Percentiles rank a stretch among this genome's conserved stretches.
These are phyloP conservation scores for Blepharisma japonicum DNA, from an alignment of 73 alveolate genomes.

Conservation along the genomic window DNA sequence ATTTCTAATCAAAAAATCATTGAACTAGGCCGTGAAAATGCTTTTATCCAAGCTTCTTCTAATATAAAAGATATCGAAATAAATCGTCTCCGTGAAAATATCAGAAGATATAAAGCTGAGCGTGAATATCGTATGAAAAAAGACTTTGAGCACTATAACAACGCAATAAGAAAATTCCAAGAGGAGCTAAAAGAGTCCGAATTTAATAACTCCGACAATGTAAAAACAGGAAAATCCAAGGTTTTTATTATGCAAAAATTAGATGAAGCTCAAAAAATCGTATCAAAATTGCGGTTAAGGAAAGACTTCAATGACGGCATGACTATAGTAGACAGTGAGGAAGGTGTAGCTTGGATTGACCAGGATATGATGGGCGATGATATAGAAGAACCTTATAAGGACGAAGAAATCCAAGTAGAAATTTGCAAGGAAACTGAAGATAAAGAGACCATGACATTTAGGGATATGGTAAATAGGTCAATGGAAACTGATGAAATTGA, in stretches of 20 bases:
- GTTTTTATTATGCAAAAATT: too few relatives aligned
- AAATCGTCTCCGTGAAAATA: neutral
- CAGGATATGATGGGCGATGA: neutral
- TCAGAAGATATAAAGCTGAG: conserved; percentile 1
- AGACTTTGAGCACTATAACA: conserved; percentile 5
- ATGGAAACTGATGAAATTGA: conserved; percentile 8
- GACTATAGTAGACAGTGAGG: too few relatives aligned
- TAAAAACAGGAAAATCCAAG: too few relatives aligned
- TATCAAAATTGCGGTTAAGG: too few relatives aligned
- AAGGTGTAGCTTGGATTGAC: neutral
- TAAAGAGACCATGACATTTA: neutral
- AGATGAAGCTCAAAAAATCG: too few relatives aligned
- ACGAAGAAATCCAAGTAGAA: neutral
- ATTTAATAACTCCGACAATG: too few relatives aligned
- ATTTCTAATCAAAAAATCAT: neutral
- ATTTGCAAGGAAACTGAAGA: neutral
- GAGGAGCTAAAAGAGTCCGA: neutral
- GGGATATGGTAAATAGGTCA: neutral
- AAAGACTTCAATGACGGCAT: too few relatives aligned
- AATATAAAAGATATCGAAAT: conserved; percentile 17
- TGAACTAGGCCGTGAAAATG: neutral
- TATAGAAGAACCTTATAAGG: neutral
- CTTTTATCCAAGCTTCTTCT: neutral
- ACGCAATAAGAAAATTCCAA: neutral
- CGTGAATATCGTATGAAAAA: neutral